A percentile compares a stretch with the other conserved stretches of the same genome.
These are phyloP conservation scores for Fusarium sp. DNA, from an alignment of 2,329 filamentous ascomycete species.

Conservation along the genomic window DNA sequence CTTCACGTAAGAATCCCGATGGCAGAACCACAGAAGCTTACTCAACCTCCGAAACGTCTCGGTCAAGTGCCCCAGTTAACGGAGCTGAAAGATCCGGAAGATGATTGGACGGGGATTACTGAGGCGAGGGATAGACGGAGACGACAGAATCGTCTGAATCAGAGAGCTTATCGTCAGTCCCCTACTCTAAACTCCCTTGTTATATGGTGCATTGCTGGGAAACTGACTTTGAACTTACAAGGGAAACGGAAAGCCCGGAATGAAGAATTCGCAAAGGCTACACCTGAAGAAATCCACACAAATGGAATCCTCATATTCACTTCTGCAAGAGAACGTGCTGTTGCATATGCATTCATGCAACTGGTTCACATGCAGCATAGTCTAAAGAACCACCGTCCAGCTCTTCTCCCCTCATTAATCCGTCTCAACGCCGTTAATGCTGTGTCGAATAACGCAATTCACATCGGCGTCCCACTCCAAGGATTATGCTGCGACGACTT, in stretches of 20 bases:
- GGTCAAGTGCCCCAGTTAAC: conserved; percentile 25
- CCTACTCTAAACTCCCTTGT: background rate
- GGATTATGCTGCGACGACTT: conserved; percentile 38
- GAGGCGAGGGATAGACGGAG: conserved; percentile 38
- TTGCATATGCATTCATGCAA: conserved; percentile 39
- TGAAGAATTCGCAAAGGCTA: background rate
- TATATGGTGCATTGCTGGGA: background rate
- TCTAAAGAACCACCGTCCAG: conserved; percentile 25
- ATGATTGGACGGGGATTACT: conserved; percentile 46
- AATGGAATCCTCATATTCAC: conserved; percentile 16
- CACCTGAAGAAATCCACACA: background rate
- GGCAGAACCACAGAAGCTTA: conserved; percentile 12
- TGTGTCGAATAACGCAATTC: conserved; percentile 30
- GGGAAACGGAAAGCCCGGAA: conserved; percentile 34
- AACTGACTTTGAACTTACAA: conserved; percentile 1
- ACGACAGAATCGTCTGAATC: conserved; percentile 45
- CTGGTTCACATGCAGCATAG: conserved; percentile 36
- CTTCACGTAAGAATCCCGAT: conserved; percentile 32
- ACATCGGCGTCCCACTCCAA: conserved; percentile 30
- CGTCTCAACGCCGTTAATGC: conserved; percentile 43
- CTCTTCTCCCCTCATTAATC: conserved; percentile 36
- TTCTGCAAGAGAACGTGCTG: conserved; percentile 16
- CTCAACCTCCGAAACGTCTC: conserved; percentile 11
- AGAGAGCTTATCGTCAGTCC: conserved; percentile 42
- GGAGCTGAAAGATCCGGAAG: conserved; percentile 32